Percentiles rank a stretch among this genome's conserved stretches.
These are phyloP conservation scores for Agapanthus africanus DNA, from an alignment of 106 monocot genomes.

Conservation along the genomic window DNA sequence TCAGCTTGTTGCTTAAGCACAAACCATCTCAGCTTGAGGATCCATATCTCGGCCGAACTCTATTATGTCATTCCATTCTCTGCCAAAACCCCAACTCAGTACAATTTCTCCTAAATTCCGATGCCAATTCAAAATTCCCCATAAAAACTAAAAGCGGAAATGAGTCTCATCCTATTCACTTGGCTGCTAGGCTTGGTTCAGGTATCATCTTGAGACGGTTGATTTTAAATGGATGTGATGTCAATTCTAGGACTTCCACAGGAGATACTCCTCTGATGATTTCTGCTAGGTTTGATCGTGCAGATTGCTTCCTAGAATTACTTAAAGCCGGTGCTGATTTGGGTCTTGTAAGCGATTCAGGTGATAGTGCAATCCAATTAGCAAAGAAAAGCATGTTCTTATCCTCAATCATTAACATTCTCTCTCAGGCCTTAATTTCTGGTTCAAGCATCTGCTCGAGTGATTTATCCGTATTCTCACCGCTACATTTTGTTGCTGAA, in stretches of 20 bases:
- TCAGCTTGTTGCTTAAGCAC: constrained; percentile 36
- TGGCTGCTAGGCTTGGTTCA: constrained; percentile 41
- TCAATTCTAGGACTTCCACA: constrained; percentile 28
- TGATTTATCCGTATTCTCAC: constrained; percentile 41
- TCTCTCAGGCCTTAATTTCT: constrained; percentile 23
- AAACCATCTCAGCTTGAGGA: constrained; percentile 33
- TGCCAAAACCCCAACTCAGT: constrained; percentile 42
- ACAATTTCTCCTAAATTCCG: constrained; percentile 25
- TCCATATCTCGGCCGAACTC: constrained; percentile 38
- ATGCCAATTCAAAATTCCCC: constrained; percentile 46
- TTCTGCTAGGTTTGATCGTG: constrained; percentile 28
- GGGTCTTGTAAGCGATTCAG: constrained; percentile 26
- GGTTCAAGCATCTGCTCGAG: constrained; percentile 29
- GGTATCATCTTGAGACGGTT: constrained; percentile 26
- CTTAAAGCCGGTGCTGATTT: constrained; percentile 39
- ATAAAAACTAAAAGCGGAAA: constrained; percentile 17
- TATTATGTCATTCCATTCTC: constrained; percentile 59
- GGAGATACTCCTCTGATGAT: constrained; percentile 65
- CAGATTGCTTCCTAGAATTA: constrained; percentile 39
- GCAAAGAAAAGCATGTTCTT: constrained; percentile 35
- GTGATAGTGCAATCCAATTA: constrained; percentile 29
- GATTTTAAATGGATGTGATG: constrained; percentile 28
- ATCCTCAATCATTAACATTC: constrained; percentile 27
- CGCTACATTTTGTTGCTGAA: constrained; percentile 32
- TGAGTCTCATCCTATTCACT: constrained; percentile 42